Conservation (phyloP, 2,329 filamentous ascomycete species). For the Cytospora paraplurivora region DNA sequence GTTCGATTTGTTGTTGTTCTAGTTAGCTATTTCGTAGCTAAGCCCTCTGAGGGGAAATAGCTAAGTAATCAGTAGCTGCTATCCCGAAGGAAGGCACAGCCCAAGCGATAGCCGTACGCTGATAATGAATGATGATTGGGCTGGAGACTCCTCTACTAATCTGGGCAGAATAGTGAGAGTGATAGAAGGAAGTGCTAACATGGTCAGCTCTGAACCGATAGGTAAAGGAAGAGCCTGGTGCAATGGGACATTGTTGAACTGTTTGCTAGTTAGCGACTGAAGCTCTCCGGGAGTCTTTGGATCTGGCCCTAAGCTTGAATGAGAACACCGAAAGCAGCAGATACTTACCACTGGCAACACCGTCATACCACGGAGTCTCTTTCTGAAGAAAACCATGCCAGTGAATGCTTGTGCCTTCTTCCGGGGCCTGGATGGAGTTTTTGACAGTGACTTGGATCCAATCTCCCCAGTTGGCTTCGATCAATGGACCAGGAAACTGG, state of each 20-base stretch:
- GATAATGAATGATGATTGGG: constrained; percentile 14
- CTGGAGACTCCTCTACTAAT: constrained; percentile 12
- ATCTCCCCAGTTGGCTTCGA: constrained; percentile 21
- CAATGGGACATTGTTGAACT: constrained; percentile 52
- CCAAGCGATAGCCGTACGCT: no score
- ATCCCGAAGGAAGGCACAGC: no score
- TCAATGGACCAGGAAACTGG: constrained; percentile 50
- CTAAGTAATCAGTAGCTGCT: no score
- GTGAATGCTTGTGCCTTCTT: constrained; percentile 43
- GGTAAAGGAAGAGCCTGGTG: constrained; percentile 52
- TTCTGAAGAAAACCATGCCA: constrained; percentile 44
- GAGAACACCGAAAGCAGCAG: no score
- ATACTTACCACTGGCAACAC: constrained; percentile 11
- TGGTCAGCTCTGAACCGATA: constrained; percentile 59
- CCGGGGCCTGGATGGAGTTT: constrained; percentile 38
- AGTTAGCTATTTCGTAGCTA: no score
- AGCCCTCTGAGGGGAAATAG: no score
- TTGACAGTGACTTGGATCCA: constrained; percentile 34
- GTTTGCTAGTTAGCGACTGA: no score
- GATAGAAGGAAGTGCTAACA: constrained; percentile 51
- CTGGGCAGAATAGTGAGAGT: constrained; percentile 20
- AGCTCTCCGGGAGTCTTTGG: no score
- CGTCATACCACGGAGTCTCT: constrained; percentile 32
- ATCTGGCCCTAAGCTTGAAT: no score
- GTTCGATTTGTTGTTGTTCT: no score